Base-by-base conservation (phyloP, 192 early-diverging fungal species). In the Mortierella claussenii region DNA sequence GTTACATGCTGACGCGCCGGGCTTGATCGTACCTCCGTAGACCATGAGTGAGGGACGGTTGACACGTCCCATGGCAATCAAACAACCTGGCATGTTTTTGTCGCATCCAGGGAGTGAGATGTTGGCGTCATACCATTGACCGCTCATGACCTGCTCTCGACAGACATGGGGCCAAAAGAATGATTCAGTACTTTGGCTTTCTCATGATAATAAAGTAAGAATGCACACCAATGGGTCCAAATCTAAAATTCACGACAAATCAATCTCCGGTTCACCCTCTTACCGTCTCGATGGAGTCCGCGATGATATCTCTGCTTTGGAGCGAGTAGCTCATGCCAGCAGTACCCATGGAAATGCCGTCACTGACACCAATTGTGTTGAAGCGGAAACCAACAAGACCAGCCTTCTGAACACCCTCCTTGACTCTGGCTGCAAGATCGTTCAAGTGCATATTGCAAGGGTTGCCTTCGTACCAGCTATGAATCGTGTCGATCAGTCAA, bases 361-460 rank as follows among this genome's bases (percentile, higher is more conserved):
- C 98, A 75, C 87, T 93, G 33, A 99, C 98, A 58, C 98, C 98
- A 55, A 99, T 90, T 1, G 97, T 98, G 87, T 98, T 99, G 89
- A 99, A 99, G 20, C 97, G 92, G 79, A 92, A 95, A 11, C 97
- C 97, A 44, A 97, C 89, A 42, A 99, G 83, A 8, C 95, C 93
- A 8, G 94, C 94, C 7, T 91, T 82, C 74, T 90, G 68, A 32
- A 99, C 97, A 64, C 96, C 97, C 66, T 94, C 87, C 76, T 99
- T 99, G 59, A 99, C 96, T 55, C 91, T 83, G 20, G 48, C 85
- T 9, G 96, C 85, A 17, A 99, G 86, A 68, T 97, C 93, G 53
- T 92, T 80, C 36, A 99, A 85, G 62, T 99, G 98, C 98, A 99
- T 99, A 82, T 99, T 99, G 86, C 98, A 99, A 11, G 98, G 96